Evolutionary conservation across 768 basidiomycete species (phyloP).

Genomic region (Collybia sordida): DNA sequence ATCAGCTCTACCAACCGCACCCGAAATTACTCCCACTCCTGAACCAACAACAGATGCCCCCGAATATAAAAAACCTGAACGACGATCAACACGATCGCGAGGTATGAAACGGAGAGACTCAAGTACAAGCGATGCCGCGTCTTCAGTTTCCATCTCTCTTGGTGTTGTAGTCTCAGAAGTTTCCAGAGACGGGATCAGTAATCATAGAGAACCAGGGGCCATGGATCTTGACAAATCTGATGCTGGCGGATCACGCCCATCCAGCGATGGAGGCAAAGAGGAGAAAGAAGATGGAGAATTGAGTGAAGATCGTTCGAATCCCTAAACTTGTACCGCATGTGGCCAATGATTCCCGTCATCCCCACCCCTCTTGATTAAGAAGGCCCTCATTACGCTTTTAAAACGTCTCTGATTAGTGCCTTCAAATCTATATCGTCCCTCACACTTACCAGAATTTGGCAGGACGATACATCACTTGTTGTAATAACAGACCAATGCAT

Average conservation of each 20-base stretch:
- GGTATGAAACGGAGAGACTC: slow-evolving; percentile 46
- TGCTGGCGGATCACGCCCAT: slow-evolving; percentile 5
- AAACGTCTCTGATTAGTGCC: too few species aligned
- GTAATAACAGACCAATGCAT: too few species aligned
- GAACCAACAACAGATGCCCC: slow-evolving; percentile 30
- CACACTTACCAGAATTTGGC: too few species aligned
- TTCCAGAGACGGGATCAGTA: neutral
- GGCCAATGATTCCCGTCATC: too few species aligned
- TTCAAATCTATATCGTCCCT: too few species aligned
- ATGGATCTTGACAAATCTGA: slow-evolving; percentile 13
- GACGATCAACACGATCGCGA: slow-evolving; percentile 49
- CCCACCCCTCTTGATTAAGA: too few species aligned
- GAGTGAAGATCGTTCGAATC: slow-evolving; percentile 27
- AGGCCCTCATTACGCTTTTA: too few species aligned
- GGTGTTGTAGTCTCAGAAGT: neutral
- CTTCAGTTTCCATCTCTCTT: slow-evolving; percentile 22
- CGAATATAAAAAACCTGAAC: slow-evolving; percentile 37
- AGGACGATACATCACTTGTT: too few species aligned
- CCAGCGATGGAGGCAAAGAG: slow-evolving; percentile 20
- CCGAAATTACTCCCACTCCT: slow-evolving; percentile 22
- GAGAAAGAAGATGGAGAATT: slow-evolving; percentile 41
- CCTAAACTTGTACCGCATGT: neutral
- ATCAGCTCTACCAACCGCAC: slow-evolving; percentile 20
- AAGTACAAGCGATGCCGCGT: slow-evolving; percentile 50
- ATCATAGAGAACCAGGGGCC: slow-evolving; percentile 7